A percentile compares a stretch with the other conserved stretches of the same genome.
phyloP scores from a whole-genome alignment of 352 stramenopile species.

The Globisporangium cylindrosporum region DNA sequence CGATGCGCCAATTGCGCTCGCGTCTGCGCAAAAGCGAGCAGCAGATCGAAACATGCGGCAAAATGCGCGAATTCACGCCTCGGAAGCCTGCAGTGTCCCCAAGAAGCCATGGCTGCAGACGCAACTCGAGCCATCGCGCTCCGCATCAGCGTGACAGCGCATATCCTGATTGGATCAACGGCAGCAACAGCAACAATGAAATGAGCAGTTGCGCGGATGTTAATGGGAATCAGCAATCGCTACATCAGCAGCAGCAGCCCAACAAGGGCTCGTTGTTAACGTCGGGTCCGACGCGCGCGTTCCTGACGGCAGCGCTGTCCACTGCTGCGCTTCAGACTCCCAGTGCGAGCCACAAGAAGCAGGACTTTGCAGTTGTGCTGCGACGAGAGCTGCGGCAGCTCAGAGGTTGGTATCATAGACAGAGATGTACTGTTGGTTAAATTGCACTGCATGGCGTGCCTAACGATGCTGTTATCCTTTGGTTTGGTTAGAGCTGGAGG shows the following conservation, averaged over 20 bases:
- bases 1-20: slow-evolving; percentile 41
- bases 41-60: slow-evolving; percentile 40
- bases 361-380: slow-evolving; percentile 36
- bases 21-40: slow-evolving; percentile 35
- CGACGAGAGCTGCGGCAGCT: slow-evolving; percentile 39
- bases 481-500: slow-evolving; percentile 31
- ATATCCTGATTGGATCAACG: neutral
- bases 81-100: slow-evolving; percentile 21
- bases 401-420: slow-evolving; percentile 19
- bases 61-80: slow-evolving; percentile 46
- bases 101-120: neutral
- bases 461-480: neutral
- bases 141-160: neutral
- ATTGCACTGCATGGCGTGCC: neutral
- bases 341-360: slow-evolving; percentile 14
- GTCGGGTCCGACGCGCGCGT: neutral
- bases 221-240: neutral
- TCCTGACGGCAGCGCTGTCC: slow-evolving; percentile 10
- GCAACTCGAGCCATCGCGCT: neutral
- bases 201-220: neutral
- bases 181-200: neutral
- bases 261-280: neutral
- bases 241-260: neutral
- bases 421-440: neutral
- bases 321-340: neutral